Evolutionary conservation across 2,329 filamentous ascomycete species (phyloP), one percentile per base, ranked within the genome.

Genomic region (Rhynchosporium agropyri): DNA sequence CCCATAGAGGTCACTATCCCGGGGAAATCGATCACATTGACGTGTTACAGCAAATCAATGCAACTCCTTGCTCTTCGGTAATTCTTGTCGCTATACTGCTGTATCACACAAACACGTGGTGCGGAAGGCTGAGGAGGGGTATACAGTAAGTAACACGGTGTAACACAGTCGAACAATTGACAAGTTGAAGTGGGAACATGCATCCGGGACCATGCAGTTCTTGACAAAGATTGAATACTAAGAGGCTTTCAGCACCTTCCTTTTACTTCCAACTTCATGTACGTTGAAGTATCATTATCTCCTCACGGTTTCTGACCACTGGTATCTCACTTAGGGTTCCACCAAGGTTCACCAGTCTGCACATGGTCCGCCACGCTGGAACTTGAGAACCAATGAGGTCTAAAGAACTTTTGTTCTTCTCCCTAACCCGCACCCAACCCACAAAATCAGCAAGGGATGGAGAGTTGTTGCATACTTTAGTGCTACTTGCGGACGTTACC

Each of bases 301-400:
- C n/a, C 31, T 45, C 42, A 26, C 33, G 29, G 28, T 28, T 40
- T 42, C 53, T 57, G 26, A 40, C 54, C 54, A 57, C 54, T 57
- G 29, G 40, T 31, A 45, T 40, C 5, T 40, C 40, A 33, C 10
- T 13, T 46, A 45, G 26, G 43, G 54, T 57, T 33, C 33, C 42
- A 57, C 40, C 28, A 43, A 36, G 43, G 40, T 56, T 56, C 38
- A 31, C 31, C 53, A 20, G 38, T 26, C 54, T 57, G 54, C 54
- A 46, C 26, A 45, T 45, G 54, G 15, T 28, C 53, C 53, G 38
- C 53, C 31, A 29, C 33, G 33, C 51, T 54, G 36, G 33, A 13
- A 54, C 33, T 28, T 20, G 36, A 33, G 33, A 36, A 54, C 51
- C 51, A 54, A 54, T 54, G 33, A 38, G 51, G n/a, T 20, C 20